Conservation (phyloP, 495 filamentous ascomycete species). For the Entonaema liquescens region DNA sequence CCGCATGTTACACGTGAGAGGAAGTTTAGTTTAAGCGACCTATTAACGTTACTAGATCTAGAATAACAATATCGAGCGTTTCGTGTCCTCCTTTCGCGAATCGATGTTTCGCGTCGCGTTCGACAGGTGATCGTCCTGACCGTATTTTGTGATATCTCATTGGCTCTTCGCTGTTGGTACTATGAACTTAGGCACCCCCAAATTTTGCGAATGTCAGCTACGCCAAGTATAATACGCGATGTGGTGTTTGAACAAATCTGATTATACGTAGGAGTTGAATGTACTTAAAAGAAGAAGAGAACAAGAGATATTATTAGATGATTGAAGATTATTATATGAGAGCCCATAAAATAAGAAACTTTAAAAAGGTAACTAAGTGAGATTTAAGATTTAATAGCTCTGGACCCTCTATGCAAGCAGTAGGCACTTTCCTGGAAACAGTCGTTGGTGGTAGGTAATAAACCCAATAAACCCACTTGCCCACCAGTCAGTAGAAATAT, state of each 20-base stretch:
- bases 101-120: constrained; percentile 42
- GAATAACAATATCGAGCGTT: constrained; percentile 13
- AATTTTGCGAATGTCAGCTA: constrained; percentile 2
- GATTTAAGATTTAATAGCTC: too few relatives aligned
- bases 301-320: too few relatives aligned
- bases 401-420: not conserved
- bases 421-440: not conserved
- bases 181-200: constrained; percentile 30
- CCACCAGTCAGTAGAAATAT: too few relatives aligned
- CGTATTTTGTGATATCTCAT: constrained; percentile 20
- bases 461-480: not conserved
- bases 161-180: constrained; percentile 27
- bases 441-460: not conserved
- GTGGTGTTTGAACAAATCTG: too few relatives aligned
- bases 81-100: constrained; percentile 31
- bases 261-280: not conserved
- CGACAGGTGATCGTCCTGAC: constrained; percentile 14
- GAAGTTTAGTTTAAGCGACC: not conserved
- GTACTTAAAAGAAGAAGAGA: not conserved
- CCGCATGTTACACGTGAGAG: constrained; percentile 2
- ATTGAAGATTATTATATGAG: too few relatives aligned
- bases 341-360: too few relatives aligned
- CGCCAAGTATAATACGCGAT: not conserved
- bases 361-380: not conserved
- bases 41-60: constrained; percentile 3